phyloP scores from a whole-genome alignment of 768 basidiomycete genomes.

The Suillus subaureus region DNA sequence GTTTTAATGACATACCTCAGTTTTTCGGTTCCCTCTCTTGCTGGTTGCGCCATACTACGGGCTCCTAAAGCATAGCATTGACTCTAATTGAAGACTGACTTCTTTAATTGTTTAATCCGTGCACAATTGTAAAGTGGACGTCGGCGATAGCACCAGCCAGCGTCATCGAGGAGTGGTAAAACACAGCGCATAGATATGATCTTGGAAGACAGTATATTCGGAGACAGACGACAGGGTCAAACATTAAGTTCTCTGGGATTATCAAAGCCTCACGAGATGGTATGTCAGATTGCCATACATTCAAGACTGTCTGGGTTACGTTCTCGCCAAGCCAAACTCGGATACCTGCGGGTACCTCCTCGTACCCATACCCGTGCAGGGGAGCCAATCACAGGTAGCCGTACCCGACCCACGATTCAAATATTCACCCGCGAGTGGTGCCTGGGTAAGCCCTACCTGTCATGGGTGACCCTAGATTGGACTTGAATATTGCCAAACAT shows the following conservation, averaged over 20 bases:
- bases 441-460: no score
- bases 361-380: no score
- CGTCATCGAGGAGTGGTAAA: not conserved
- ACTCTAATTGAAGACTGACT: not conserved
- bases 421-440: no score
- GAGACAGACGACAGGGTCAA: not conserved
- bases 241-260: not conserved
- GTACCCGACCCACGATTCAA: no score
- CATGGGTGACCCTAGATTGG: no score
- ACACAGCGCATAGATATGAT: not conserved
- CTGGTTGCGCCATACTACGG: not conserved
- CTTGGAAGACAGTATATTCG: not conserved
- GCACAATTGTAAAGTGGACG: not conserved
- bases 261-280: not conserved
- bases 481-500: no score
- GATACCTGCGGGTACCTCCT: no score
- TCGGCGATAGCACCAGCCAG: not conserved
- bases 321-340: no score
- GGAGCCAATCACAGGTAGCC: no score
- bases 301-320: no score
- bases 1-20: not conserved
- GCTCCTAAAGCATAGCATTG: not conserved
- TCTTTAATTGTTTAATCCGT: not conserved
- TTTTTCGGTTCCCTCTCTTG: not conserved
- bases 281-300: not conserved